phyloP scores from a whole-genome alignment of 1,139 yeast species.

The Schwanniomyces etchellsii region DNA sequence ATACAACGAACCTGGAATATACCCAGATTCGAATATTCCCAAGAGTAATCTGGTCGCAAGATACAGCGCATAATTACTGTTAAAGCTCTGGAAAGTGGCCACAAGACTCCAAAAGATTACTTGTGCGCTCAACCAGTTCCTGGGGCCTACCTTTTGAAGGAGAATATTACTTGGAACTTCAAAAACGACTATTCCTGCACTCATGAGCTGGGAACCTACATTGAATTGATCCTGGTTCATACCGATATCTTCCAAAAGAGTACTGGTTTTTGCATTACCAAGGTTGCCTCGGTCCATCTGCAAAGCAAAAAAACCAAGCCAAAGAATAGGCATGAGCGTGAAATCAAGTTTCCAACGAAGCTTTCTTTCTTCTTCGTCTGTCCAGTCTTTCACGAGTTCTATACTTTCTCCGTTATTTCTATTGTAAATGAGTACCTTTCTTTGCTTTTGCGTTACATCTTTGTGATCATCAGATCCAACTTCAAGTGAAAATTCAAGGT shows the following conservation, averaged over 20 bases:
- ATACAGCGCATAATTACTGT: constrained; percentile 19
- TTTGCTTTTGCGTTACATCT: too few relatives aligned
- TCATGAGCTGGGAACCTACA: constrained; percentile 24
- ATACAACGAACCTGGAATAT: constrained; percentile 26
- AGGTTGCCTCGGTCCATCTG: constrained; percentile 29
- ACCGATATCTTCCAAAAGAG: constrained; percentile 21
- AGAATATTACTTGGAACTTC: constrained; percentile 29
- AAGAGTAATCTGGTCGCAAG: constrained; percentile 21
- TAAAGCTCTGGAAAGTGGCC: constrained; percentile 22
- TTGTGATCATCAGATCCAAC: too few relatives aligned
- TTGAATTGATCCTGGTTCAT: constrained; percentile 27
- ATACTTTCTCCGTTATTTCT: neutral
- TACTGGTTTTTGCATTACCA: constrained; percentile 27
- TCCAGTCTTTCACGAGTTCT: constrained; percentile 10
- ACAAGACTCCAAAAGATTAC: constrained; percentile 27
- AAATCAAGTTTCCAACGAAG: constrained; percentile 19
- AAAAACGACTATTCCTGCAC: constrained; percentile 26
- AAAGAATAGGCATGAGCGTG: constrained; percentile 24
- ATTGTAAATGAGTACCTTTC: neutral
- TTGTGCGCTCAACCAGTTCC: constrained; percentile 24
- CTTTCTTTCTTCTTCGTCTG: constrained; percentile 14
- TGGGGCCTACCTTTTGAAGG: constrained; percentile 29
- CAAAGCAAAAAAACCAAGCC: constrained; percentile 26
- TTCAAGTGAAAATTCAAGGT: too few relatives aligned
- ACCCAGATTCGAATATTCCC: constrained; percentile 27